Conservation (phyloP, 257 asterid species). For the Henckelia pumila region DNA sequence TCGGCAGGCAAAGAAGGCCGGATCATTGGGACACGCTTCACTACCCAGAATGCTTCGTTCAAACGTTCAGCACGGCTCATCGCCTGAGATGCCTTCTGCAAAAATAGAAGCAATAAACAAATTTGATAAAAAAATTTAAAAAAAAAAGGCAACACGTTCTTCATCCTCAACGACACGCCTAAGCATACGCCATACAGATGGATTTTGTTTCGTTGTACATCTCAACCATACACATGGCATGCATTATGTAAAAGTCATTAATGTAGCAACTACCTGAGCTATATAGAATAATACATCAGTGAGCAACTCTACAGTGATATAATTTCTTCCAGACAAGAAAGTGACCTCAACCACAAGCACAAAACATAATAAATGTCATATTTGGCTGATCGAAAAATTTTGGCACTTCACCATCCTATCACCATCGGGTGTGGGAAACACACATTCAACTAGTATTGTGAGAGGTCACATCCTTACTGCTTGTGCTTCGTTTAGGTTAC, state of each 20-base stretch:
- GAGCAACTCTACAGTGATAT: conserved; percentile 5
- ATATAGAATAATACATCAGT: conserved; percentile 11
- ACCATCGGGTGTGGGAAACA: conserved; percentile 6
- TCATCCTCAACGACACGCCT: background rate
- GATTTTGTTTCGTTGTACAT: background rate
- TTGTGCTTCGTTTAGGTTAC: background rate
- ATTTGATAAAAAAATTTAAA: too few species aligned
- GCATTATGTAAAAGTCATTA: background rate
- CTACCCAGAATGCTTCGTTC: conserved; percentile 1
- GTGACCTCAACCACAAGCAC: conserved; percentile 25
- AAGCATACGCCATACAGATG: background rate
- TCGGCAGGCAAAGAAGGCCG: background rate
- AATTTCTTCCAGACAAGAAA: conserved; percentile 23
- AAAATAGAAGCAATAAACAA: background rate
- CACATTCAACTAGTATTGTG: background rate
- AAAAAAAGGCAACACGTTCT: background rate
- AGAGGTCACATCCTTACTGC: background rate
- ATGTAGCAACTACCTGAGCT: conserved; percentile 30
- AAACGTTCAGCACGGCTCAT: background rate
- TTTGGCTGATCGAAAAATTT: conserved; percentile 1
- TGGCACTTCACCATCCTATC: conserved; percentile 10
- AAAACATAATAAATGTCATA: background rate
- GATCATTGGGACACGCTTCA: background rate
- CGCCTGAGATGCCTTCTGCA: background rate
- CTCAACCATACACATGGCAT: background rate